Percentiles rank a stretch among this genome's conserved stretches.
Conservation (phyloP, 495 filamentous ascomycete genomes). For the Penicillium coprophilum region DNA sequence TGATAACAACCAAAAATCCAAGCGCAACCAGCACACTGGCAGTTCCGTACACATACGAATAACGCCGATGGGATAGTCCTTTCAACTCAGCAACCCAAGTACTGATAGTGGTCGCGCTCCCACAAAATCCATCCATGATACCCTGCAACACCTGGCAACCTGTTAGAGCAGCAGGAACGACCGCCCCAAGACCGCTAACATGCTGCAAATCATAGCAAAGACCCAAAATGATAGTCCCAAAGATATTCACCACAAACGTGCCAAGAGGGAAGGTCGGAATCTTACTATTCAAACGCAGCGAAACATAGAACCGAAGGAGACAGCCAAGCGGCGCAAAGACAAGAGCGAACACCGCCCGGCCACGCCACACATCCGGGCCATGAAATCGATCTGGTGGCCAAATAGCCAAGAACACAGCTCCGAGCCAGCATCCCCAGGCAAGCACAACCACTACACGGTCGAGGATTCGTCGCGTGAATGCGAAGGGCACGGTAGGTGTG, state of each 20-base stretch:
- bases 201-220: conserved; percentile 77
- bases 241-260: conserved; percentile 81
- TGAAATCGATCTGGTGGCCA: conserved; percentile 65
- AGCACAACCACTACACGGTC: conserved; percentile 64
- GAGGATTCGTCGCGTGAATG: conserved; percentile 55
- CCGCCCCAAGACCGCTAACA: conserved; percentile 27
- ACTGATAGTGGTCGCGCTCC: conserved; percentile 85
- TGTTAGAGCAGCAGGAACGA: conserved; percentile 33
- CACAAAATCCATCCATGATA: conserved; percentile 88
- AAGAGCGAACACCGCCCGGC: conserved; percentile 69
- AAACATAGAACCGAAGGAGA: conserved; percentile 66
- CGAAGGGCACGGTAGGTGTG: conserved; percentile 59
- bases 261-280: conserved; percentile 76
- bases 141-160: conserved; percentile 83
- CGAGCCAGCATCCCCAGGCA: conserved; percentile 74
- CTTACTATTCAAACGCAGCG: conserved; percentile 65
- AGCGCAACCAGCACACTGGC: conserved; percentile 64
- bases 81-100: conserved; percentile 86
- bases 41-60: conserved; percentile 76
- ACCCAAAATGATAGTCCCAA: conserved; percentile 65
- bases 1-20: conserved; percentile 66
- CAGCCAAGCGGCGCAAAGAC: conserved; percentile 86
- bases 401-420: conserved; percentile 69
- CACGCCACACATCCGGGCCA: conserved; percentile 59
- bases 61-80: conserved; percentile 55